Conservation (phyloP, 495 filamentous ascomycete species). For the Bacidia gigantensis region DNA sequence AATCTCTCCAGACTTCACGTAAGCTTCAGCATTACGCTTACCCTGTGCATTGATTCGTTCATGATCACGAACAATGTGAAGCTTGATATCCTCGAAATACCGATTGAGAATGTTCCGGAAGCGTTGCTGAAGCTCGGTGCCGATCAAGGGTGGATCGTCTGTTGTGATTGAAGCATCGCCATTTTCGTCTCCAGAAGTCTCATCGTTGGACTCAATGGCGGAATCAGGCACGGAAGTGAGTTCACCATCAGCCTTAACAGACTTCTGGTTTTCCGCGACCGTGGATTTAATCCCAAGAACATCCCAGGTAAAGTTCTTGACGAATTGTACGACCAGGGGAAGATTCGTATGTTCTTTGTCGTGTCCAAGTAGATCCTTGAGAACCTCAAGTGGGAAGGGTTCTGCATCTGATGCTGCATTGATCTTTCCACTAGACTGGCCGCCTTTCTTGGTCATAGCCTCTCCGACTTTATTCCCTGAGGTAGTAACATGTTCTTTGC, state of each 20-base stretch:
- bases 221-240: conserved; percentile 35
- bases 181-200: conserved; percentile 29
- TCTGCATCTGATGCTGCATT: conserved; percentile 44
- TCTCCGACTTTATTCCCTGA: conserved; percentile 40
- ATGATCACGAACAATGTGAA: conserved; percentile 79
- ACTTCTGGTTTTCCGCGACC: conserved; percentile 62
- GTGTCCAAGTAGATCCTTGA: conserved; percentile 89
- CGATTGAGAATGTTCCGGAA: conserved; percentile 79
- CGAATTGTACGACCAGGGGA: conserved; percentile 81
- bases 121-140: conserved; percentile 64
- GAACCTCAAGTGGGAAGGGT: conserved; percentile 86
- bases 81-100: conserved; percentile 89
- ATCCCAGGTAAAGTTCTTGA: conserved; percentile 95
- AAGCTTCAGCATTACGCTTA: conserved; percentile 91
- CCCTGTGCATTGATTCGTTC: conserved; percentile 69
- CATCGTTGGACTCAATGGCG: conserved; percentile 35
- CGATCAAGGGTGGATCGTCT: conserved; percentile 58
- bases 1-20: conserved; percentile 96
- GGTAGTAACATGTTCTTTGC: conserved; percentile 40
- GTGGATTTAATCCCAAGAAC: conserved; percentile 62
- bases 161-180: conserved; percentile 18
- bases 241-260: conserved; percentile 70
- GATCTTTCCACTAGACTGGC: conserved; percentile 32
- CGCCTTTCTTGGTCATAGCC: conserved; percentile 40
- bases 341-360: conserved; percentile 87